phyloP scores from a whole-genome alignment of 345 rosid species.

The Linum usitatissimum region DNA sequence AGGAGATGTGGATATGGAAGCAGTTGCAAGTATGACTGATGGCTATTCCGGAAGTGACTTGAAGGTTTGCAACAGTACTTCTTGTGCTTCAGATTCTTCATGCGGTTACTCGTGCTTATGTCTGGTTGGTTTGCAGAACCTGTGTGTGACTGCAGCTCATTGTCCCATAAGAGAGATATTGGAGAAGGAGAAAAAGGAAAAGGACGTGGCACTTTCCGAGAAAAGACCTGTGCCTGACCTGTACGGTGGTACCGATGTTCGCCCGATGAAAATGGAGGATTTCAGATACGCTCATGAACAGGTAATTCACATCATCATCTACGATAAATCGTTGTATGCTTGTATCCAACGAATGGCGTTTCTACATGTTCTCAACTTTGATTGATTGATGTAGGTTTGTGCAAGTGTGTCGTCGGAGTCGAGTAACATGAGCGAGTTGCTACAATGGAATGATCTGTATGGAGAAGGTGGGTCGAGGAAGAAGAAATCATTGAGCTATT shows the following conservation, averaged over 20 bases:
- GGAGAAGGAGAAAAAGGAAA: conserved; percentile 92
- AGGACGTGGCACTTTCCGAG: conserved; percentile 46
- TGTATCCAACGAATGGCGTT: neutral
- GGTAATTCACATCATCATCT: conserved; percentile 27
- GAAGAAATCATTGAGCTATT: conserved; percentile 80
- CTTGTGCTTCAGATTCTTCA: neutral
- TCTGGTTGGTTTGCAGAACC: conserved; percentile 41
- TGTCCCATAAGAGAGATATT: conserved; percentile 90
- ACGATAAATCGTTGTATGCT: too few relatives aligned
- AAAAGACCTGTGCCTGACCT: conserved; percentile 53
- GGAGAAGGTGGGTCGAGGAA: conserved; percentile 99
- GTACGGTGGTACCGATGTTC: conserved; percentile 64
- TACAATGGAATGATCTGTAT: conserved; percentile 90
- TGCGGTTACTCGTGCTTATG: too few relatives aligned
- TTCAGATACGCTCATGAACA: conserved; percentile 86
- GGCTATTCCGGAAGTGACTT: conserved; percentile 98
- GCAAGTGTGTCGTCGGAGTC: conserved; percentile 99
- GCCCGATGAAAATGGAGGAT: conserved; percentile 70
- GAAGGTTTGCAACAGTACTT: conserved; percentile 39
- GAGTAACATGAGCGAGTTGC: conserved; percentile 79
- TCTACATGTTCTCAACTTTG: too few relatives aligned
- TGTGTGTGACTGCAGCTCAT: conserved; percentile 90
- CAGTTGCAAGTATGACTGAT: conserved; percentile 79
- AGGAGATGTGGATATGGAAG: conserved; percentile 61
- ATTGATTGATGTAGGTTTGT: conserved; percentile 47